Base-by-base conservation (phyloP, 2,329 filamentous ascomycete genomes). In the Thielaviopsis cerberus region DNA sequence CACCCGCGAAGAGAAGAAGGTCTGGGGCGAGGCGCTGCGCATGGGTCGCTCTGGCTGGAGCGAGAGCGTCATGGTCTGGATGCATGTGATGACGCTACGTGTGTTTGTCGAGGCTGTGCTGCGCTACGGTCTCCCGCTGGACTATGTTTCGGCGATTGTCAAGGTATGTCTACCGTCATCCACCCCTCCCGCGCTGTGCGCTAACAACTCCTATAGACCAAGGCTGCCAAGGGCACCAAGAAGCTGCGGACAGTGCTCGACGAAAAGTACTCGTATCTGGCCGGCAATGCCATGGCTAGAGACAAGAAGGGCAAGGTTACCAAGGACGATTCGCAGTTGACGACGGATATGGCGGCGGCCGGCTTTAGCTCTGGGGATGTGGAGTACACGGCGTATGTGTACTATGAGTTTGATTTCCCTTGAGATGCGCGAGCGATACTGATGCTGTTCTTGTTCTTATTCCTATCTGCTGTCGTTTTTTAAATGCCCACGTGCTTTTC, bases 91-190 rank as follows among this genome's bases (percentile, higher is more conserved):
- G 66, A 86, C 90, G 6, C 73, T 98, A 65, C 78, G 92, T 57
- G 90, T 97, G 22, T 98, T 97, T 70, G 92, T 98, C 22, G 92
- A 98, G 76, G 95, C 90, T 4, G 92, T 98, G n/a, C 74, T 98
- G 67, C 82, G 92, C 63, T 98, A 98, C 67, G 92, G 92, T 26
- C 71, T 98, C 65, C 92, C 92, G 53, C 73, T 96, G 63, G 86
- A 94, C 64, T 98, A 91, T 70, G 83, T 94, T 54, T 86, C 85
- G 64, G 88, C 83, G 17, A 73, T 96, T 63, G 75, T 97, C 62
- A 84, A 88, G 83, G 90, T 94, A 78, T 64, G 80, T 67, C 22
- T 4, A 7, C 25, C 20, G 20, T 27, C 4, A 10, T 20, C 27
- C 26, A n/a, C 25, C 24, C 30, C 11, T 24, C 13, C 53, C 20